Evolutionary conservation across 352 stramenopile genomes (phyloP), one percentile per base, ranked within the genome.

Genomic region (Pythium utonaiense): DNA sequence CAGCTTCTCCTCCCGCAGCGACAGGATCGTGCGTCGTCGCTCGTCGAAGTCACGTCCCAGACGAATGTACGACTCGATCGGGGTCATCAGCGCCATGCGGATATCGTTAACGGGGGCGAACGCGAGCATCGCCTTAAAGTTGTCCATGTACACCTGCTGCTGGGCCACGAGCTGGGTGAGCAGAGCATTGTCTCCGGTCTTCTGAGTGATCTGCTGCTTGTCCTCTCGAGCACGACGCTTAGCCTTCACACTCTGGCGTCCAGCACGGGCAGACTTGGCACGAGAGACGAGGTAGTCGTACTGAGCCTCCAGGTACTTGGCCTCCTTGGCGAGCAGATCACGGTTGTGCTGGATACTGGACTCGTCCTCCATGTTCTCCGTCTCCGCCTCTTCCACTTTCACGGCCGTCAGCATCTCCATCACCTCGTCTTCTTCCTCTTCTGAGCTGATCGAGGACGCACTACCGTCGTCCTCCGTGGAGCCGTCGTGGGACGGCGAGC

Each of bases 11-110:
- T 89, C 80, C 3, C 80, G 79, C 22, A 92, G 34, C 3, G 67
- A 64, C 24, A 89, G 42, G 24, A 92, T 85, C 1, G 69, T 83
- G 58, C 74, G 71, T 52, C 80, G 72, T 34, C 82, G 67, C 54
- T 92, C 76, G 30, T 86, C 64, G 25, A 89, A 87, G 48, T 89
- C 77, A 10, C 64, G 73, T 4, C 75, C 75, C 0, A 89, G 62
- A 24, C 75, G 82, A 58, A 92, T 88, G 56, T 85, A 91, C 53
- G 78, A 81, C 60, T 89, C 82, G 58, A 92, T 89, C 1, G 80
- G 79, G 0, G 82, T 92, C 79, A 89, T 89, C n/a, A 92, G 42
- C 16, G 82, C 81, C 65, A 89, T 80, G 38, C 79, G 78, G 45
- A 69, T 69, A 51, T 89, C 81, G 57, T 80, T 86, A 31, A 91